phyloP scores from a whole-genome alignment of 2,329 filamentous ascomycete genomes.

The Aspergillus sergii region DNA sequence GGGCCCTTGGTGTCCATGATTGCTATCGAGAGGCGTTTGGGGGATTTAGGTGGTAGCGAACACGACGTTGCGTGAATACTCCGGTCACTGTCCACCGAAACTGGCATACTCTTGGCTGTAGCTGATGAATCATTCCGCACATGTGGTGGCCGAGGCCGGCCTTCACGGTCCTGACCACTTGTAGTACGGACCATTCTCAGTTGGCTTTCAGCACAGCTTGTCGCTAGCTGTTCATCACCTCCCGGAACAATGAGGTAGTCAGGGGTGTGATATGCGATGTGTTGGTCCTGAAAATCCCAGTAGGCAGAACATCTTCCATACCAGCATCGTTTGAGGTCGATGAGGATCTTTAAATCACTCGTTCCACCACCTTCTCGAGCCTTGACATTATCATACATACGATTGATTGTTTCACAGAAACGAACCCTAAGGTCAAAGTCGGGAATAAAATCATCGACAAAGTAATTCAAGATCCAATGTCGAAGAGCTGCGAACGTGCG shows the following conservation, averaged over 20 bases:
- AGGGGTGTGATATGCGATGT: conserved; percentile 58
- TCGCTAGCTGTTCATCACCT: conserved; percentile 54
- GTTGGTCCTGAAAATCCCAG: conserved; percentile 76
- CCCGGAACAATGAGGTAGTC: conserved; percentile 74
- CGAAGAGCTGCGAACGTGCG: conserved; percentile 92
- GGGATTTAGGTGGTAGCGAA: conserved; percentile 56
- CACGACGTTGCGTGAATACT: conserved; percentile 63
- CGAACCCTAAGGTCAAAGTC: conserved; percentile 72
- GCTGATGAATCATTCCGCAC: conserved; percentile 39
- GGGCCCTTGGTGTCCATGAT: conserved; percentile 38
- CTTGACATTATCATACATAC: conserved; percentile 56
- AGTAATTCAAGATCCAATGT: conserved; percentile 98
- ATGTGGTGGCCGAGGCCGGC: conserved; percentile 27
- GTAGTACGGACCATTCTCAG: conserved; percentile 21
- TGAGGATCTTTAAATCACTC: conserved; percentile 80
- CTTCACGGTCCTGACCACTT: conserved; percentile 10
- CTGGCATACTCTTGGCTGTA: conserved; percentile 39
- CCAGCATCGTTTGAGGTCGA: conserved; percentile 97
- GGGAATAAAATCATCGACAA: conserved; percentile 86
- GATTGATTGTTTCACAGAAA: conserved; percentile 82
- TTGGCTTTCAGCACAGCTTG: conserved; percentile 23
- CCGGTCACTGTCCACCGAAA: conserved; percentile 47
- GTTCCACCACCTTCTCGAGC: conserved; percentile 55
- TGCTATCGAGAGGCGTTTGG: conserved; percentile 41
- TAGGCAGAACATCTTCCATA: conserved; percentile 84